These are phyloP conservation scores for Candida alai DNA, from an alignment of 805 yeast species.

Conservation along the genomic window DNA sequence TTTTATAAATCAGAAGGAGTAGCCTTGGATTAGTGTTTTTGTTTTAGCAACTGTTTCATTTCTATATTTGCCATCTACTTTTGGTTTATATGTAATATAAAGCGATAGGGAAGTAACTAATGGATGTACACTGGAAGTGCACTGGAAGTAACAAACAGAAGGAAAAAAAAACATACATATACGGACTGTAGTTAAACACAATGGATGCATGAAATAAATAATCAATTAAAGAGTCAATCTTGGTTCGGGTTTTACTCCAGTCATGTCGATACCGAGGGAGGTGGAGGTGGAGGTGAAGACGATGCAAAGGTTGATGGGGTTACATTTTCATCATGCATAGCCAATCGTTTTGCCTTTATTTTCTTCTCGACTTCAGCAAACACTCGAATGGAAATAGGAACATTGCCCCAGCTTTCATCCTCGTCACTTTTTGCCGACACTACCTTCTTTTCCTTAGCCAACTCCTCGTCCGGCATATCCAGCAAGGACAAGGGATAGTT, in stretches of 20 bases:
- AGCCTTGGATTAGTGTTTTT: slow-evolving; percentile 43
- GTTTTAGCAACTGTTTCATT: no score
- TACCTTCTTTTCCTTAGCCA: slow-evolving; percentile 4
- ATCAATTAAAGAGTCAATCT: not conserved
- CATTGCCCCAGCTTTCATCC: slow-evolving; percentile 40
- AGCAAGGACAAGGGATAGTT: slow-evolving; percentile 36
- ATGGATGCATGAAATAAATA: no score
- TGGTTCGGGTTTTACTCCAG: not conserved
- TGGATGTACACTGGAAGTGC: no score
- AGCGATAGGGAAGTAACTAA: no score
- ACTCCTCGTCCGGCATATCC: slow-evolving; percentile 19
- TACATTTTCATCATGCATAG: slow-evolving; percentile 3
- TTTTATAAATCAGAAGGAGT: slow-evolving; percentile 56
- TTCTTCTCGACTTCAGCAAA: slow-evolving; percentile 81
- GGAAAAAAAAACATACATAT: no score
- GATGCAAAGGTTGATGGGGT: not conserved
- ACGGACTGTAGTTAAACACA: no score
- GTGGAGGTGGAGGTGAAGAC: not conserved
- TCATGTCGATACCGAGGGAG: no score
- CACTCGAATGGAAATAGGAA: slow-evolving; percentile 73
- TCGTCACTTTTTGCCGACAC: slow-evolving; percentile 12
- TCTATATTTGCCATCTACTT: no score
- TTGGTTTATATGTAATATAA: no score
- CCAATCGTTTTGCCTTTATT: slow-evolving; percentile 40
- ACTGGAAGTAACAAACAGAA: no score